Conservation (phyloP, 306 rosid genomes). For the Hippophae tibetana region DNA sequence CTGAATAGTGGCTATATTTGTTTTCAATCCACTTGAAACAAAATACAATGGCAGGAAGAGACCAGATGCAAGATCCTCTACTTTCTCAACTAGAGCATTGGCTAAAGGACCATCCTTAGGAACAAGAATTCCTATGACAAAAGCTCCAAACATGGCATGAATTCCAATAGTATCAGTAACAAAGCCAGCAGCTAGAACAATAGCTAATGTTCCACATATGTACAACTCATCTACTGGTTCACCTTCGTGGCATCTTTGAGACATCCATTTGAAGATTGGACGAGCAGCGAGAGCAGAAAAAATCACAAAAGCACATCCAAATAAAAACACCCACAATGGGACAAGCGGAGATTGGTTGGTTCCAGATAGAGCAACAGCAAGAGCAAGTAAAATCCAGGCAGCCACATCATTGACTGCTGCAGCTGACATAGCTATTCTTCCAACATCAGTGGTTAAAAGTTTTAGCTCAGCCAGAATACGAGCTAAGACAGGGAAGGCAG, state of each 20-base stretch:
- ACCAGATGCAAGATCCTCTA: conserved; percentile 86
- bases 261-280: conserved; percentile 57
- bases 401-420: conserved; percentile 87
- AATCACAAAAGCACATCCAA: conserved; percentile 49
- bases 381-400: conserved; percentile 92
- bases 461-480: conserved; percentile 87
- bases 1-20: conserved; percentile 56
- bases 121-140: conserved; percentile 65
- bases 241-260: conserved; percentile 56
- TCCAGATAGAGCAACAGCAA: conserved; percentile 83
- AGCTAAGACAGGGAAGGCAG: conserved; percentile 88
- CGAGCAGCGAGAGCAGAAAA: conserved; percentile 31
- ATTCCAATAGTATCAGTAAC: conserved; percentile 75
- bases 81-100: conserved; percentile 71
- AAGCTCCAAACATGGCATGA: conserved; percentile 85
- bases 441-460: conserved; percentile 73
- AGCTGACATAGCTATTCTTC: conserved; percentile 83
- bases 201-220: conserved; percentile 50
- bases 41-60: conserved; percentile 75
- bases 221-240: conserved; percentile 64
- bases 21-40: conserved; percentile 89
- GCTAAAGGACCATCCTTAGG: conserved; percentile 82
- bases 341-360: conserved; percentile 54
- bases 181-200: conserved; percentile 79
- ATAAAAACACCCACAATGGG: conserved; percentile 64